These are phyloP conservation scores for Russula emetica DNA, from an alignment of 768 basidiomycete genomes.

Conservation along the genomic window DNA sequence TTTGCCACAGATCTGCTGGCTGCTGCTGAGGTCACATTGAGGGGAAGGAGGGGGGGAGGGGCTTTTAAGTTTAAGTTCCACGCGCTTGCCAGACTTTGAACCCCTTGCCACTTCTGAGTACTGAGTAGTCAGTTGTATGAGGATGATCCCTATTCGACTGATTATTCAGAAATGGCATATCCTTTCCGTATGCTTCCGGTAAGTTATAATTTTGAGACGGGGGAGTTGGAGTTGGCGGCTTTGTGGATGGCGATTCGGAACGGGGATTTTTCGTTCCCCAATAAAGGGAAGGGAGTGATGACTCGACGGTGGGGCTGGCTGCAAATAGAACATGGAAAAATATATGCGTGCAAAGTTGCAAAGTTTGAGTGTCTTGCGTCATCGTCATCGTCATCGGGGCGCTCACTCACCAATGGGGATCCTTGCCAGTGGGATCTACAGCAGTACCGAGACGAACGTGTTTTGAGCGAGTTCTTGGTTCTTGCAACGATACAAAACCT, in stretches of 20 bases:
- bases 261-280: not conserved
- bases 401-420: not conserved
- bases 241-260: not conserved
- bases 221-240: not conserved
- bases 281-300: not conserved
- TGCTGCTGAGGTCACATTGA: too few relatives aligned
- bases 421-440: constrained; percentile 51
- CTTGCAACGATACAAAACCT: too few relatives aligned
- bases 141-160: too few relatives aligned
- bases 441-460: constrained; percentile 88
- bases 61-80: too few relatives aligned
- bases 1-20: too few relatives aligned
- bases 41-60: too few relatives aligned
- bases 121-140: too few relatives aligned
- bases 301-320: not conserved
- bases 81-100: too few relatives aligned
- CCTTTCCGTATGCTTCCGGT: not conserved
- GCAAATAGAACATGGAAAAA: not conserved
- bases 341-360: not conserved
- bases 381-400: not conserved
- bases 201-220: not conserved
- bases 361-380: not conserved
- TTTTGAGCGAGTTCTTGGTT: constrained; percentile 60
- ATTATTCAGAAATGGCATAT: too few relatives aligned
- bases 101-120: too few relatives aligned